A percentile compares a stretch with the other conserved stretches of the same genome.
Conservation (phyloP, 305 asterid genomes). For the Nicotiana rustica region DNA sequence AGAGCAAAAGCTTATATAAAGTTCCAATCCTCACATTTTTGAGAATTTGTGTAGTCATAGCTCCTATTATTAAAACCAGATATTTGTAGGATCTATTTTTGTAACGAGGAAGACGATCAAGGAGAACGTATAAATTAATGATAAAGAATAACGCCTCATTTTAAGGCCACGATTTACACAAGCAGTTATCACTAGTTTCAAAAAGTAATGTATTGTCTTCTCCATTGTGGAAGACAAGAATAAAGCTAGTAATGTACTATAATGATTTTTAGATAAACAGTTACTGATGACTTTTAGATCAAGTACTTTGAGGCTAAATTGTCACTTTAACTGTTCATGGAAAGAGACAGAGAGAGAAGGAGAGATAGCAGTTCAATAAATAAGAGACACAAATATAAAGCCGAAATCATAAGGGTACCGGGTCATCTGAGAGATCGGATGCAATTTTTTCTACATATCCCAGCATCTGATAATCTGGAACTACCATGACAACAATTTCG, state of each 20-base stretch:
- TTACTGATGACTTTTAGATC: neutral
- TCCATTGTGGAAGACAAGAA: neutral
- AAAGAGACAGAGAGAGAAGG: neutral
- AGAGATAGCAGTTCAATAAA: neutral
- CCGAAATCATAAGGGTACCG: constrained; percentile 54
- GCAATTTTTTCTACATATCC: constrained; percentile 82
- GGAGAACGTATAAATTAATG: neutral
- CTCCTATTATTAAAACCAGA: constrained; percentile 5
- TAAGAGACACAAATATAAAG: constrained; percentile 7
- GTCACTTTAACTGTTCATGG: neutral
- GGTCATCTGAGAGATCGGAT: constrained; percentile 77
- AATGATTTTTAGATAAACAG: constrained; percentile 6
- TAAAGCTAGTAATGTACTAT: neutral
- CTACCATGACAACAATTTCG: constrained; percentile 89
- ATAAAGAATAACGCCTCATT: neutral
- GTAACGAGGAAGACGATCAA: neutral
- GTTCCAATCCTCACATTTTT: neutral
- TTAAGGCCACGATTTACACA: neutral
- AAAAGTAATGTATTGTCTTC: constrained; percentile 18
- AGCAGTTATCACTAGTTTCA: constrained; percentile 7
- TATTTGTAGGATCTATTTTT: neutral
- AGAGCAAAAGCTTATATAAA: neutral
- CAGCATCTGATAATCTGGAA: constrained; percentile 98
- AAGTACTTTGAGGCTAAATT: constrained; percentile 8
- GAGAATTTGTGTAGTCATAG: neutral